These are phyloP conservation scores for Mortierella sp. DNA, from an alignment of 371 early-diverging fungal species.

Conservation along the genomic window DNA sequence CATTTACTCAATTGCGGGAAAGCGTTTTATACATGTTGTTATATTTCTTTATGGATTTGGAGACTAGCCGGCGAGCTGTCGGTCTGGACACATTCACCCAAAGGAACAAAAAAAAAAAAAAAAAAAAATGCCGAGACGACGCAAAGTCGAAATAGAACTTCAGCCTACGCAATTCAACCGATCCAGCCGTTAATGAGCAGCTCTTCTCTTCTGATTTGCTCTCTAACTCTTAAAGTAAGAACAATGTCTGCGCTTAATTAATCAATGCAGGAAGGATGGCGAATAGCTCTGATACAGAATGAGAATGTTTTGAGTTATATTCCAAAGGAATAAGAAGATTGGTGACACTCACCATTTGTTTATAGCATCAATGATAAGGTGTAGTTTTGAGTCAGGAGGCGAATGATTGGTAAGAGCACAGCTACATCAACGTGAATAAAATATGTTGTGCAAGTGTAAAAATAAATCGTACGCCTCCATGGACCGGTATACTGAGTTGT, in stretches of 20 bases:
- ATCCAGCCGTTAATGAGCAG: not conserved
- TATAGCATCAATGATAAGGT: not conserved
- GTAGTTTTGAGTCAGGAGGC: not conserved
- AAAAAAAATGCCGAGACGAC: not conserved
- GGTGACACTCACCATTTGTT: not conserved
- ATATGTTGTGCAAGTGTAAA: constrained; percentile 14
- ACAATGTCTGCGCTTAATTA: not conserved
- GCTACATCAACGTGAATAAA: not conserved
- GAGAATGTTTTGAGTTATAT: not conserved
- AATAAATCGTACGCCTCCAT: not conserved
- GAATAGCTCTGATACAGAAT: not conserved
- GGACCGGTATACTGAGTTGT: not conserved
- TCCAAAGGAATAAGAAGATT: not conserved
- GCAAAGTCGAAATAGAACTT: not conserved
- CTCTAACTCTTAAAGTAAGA: not conserved
- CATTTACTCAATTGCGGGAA: no score
- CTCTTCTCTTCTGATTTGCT: not conserved
- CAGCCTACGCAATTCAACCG: not conserved
- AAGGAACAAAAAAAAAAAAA: no score
- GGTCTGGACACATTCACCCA: no score
- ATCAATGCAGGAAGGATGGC: not conserved
- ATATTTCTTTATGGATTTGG: no score
- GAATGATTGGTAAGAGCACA: constrained; percentile 18
- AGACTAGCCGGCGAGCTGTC: no score
- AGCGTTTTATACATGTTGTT: no score